Conservation (phyloP, 2,329 filamentous ascomycete genomes). For the Fusarium heterosporum region DNA sequence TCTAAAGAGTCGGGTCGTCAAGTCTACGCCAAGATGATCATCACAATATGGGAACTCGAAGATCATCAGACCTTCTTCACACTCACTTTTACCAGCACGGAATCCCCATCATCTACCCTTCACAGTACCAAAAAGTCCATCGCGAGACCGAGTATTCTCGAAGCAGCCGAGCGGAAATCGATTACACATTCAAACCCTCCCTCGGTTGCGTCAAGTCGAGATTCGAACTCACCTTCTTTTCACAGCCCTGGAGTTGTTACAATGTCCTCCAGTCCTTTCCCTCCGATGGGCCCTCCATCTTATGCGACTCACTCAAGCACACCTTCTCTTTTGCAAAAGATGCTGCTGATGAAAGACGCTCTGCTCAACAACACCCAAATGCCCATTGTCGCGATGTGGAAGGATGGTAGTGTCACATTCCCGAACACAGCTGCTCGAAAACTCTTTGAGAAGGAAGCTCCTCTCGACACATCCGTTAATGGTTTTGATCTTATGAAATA, state of each 20-base stretch:
- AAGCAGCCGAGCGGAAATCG: slow-evolving; percentile 60
- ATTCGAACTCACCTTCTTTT: slow-evolving; percentile 60
- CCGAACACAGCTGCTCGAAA: slow-evolving; percentile 74
- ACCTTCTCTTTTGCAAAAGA: slow-evolving; percentile 77
- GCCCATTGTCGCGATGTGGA: slow-evolving; percentile 84
- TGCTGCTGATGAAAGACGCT: slow-evolving; percentile 80
- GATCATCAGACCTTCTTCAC: slow-evolving; percentile 77
- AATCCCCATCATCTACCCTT: slow-evolving; percentile 53
- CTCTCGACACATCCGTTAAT: slow-evolving; percentile 56
- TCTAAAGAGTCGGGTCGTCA: slow-evolving; percentile 55
- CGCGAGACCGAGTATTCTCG: slow-evolving; percentile 55
- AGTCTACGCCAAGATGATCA: slow-evolving; percentile 78
- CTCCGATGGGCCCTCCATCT: slow-evolving; percentile 74
- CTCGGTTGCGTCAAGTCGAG: slow-evolving; percentile 61
- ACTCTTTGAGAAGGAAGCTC: slow-evolving; percentile 60
- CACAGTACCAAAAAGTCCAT: slow-evolving; percentile 53
- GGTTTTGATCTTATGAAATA: slow-evolving; percentile 68
- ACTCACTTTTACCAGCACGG: slow-evolving; percentile 76
- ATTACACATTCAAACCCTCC: slow-evolving; percentile 60
- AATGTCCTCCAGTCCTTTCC: slow-evolving; percentile 70
- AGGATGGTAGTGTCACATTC: slow-evolving; percentile 78
- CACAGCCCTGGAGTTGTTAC: slow-evolving; percentile 64
- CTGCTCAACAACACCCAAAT: slow-evolving; percentile 79
- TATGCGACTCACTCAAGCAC: slow-evolving; percentile 65
- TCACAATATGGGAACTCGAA: slow-evolving; percentile 78